phyloP scores from a whole-genome alignment of 176 grass and related monocot genomes.

The Triticum dicoccoides region DNA sequence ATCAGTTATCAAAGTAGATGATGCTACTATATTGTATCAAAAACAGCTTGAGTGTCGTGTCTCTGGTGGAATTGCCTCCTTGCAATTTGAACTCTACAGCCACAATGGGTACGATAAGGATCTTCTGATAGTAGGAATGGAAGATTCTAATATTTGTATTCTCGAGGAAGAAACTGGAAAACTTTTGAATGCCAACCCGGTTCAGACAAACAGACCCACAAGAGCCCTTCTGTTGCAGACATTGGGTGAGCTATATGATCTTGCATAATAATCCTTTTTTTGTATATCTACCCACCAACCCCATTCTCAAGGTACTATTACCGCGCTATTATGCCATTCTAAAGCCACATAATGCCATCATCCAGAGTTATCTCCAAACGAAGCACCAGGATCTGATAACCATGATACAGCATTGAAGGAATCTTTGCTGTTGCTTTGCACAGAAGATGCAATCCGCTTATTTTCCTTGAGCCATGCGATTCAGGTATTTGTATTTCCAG shows the following conservation, averaged over 20 bases:
- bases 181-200: constrained; percentile 55
- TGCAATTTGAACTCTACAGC: constrained; percentile 76
- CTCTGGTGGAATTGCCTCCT: constrained; percentile 68
- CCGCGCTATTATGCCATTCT: constrained; percentile 16
- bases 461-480: constrained; percentile 72
- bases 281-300: background rate
- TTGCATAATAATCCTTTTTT: background rate
- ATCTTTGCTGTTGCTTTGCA: constrained; percentile 71
- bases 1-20: constrained; percentile 71
- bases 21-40: constrained; percentile 70
- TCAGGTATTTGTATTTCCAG: constrained; percentile 65
- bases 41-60: constrained; percentile 79
- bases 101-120: constrained; percentile 71
- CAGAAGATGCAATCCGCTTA: constrained; percentile 79
- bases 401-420: constrained; percentile 49
- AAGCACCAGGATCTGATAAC: constrained; percentile 27
- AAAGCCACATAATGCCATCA: constrained; percentile 4
- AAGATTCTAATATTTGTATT: constrained; percentile 81
- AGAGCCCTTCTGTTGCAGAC: constrained; percentile 75
- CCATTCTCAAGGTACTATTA: constrained; percentile 2
- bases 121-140: constrained; percentile 65
- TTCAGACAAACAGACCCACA: constrained; percentile 77
- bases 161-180: constrained; percentile 78
- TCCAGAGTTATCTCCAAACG: constrained; percentile 40
- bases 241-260: constrained; percentile 45